Evolutionary conservation across 2,329 filamentous ascomycete genomes (phyloP).

Genomic region (Penicillium sp.): DNA sequence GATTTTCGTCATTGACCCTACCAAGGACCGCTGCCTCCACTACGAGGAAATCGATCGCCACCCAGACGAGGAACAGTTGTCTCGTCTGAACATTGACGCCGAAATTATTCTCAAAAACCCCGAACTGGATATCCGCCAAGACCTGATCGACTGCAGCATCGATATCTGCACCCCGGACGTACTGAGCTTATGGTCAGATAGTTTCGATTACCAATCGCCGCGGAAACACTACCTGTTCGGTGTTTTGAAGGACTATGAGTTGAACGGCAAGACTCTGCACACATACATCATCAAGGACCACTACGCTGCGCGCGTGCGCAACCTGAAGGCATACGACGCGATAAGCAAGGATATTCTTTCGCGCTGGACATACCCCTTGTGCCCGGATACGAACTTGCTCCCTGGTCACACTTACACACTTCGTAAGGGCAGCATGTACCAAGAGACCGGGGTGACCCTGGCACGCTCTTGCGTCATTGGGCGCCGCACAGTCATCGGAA

Average conservation of each 20-base stretch:
- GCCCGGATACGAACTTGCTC: conserved; percentile 83
- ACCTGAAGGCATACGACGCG: conserved; percentile 84
- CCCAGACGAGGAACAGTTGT: conserved; percentile 51
- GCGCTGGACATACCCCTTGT: conserved; percentile 83
- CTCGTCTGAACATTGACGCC: conserved; percentile 66
- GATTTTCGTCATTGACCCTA: conserved; percentile 81
- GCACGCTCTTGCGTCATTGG: conserved; percentile 69
- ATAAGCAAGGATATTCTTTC: conserved; percentile 82
- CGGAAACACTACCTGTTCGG: conserved; percentile 86
- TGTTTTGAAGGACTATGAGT: conserved; percentile 91
- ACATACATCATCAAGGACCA: conserved; percentile 78
- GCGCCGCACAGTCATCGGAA: conserved; percentile 71
- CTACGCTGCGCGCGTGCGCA: conserved; percentile 83
- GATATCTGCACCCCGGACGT: conserved; percentile 98
- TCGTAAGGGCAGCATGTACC: conserved; percentile 67
- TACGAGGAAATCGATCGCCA: conserved; percentile 83
- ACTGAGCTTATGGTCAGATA: conserved; percentile 91
- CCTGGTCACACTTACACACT: conserved; percentile 73
- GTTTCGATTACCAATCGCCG: conserved; percentile 92
- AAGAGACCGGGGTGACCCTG: conserved; percentile 73
- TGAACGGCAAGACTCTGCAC: conserved; percentile 96
- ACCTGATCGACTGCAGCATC: conserved; percentile 90
- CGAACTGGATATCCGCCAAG: conserved; percentile 79
- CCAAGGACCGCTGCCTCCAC: conserved; percentile 77
- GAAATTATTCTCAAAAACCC: conserved; percentile 70